Percentiles rank a stretch among this genome's conserved stretches.
Evolutionary conservation across 192 early-diverging fungal species (phyloP).

Genomic region (Entophlyctis luteolus): DNA sequence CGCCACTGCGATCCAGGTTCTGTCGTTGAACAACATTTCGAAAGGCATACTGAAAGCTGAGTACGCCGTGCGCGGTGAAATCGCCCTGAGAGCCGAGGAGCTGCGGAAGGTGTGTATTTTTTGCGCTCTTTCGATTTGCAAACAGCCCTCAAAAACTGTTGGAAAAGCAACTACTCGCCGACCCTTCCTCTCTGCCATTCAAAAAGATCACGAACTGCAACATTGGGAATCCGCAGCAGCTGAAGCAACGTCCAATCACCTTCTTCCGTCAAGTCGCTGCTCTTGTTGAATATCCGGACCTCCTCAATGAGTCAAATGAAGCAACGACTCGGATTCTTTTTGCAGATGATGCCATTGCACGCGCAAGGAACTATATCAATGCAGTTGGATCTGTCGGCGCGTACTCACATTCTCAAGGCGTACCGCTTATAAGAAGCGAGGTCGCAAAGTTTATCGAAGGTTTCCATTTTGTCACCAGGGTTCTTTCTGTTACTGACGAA

Average conservation of each 20-base stretch:
- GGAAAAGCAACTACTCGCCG: slow-evolving; percentile 23
- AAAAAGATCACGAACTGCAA: slow-evolving; percentile 72
- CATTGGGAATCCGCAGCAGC: slow-evolving; percentile 92
- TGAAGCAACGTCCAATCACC: slow-evolving; percentile 85
- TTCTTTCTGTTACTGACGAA: neutral
- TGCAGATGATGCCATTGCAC: slow-evolving; percentile 78
- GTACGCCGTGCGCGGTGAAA: slow-evolving; percentile 93
- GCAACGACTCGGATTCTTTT: slow-evolving; percentile 57
- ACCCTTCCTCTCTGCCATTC: slow-evolving; percentile 57
- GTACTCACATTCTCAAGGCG: slow-evolving; percentile 94
- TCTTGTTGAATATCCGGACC: slow-evolving; percentile 83
- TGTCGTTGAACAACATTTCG: slow-evolving; percentile 32
- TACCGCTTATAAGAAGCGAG: slow-evolving; percentile 73
- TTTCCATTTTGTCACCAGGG: neutral
- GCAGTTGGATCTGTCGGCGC: slow-evolving; percentile 76
- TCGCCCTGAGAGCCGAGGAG: slow-evolving; percentile 89
- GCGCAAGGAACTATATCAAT: slow-evolving; percentile 71
- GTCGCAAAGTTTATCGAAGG: slow-evolving; percentile 86
- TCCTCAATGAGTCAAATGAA: slow-evolving; percentile 50
- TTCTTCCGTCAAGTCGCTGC: slow-evolving; percentile 94
- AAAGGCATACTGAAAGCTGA: slow-evolving; percentile 57
- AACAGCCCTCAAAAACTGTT: neutral
- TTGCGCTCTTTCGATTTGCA: slow-evolving; percentile 5
- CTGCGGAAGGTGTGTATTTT: slow-evolving; percentile 53
- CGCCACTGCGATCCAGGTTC: too few relatives aligned